Evolutionary conservation across 1,284 basidiomycete species (phyloP).

Genomic region (Puccinia horiana): DNA sequence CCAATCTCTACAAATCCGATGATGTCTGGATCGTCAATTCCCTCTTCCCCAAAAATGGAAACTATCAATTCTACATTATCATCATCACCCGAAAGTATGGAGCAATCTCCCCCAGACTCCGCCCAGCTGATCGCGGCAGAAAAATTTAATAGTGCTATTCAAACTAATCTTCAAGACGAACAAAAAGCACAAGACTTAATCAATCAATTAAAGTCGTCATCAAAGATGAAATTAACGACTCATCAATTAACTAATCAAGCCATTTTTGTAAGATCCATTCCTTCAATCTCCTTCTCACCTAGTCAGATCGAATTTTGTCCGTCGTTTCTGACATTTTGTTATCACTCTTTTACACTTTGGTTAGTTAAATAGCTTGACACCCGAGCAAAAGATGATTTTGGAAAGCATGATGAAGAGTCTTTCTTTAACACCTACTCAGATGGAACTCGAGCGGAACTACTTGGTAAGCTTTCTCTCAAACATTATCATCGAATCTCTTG

Average conservation of each 20-base stretch:
- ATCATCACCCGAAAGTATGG: not conserved
- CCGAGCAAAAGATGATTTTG: slow-evolving; percentile 41
- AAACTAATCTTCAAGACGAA: not conserved
- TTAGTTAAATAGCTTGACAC: slow-evolving; percentile 35
- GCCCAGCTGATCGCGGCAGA: not conserved
- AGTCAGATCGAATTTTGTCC: not conserved
- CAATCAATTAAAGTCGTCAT: not conserved
- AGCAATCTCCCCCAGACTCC: not conserved
- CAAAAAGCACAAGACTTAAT: not conserved
- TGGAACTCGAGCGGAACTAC: slow-evolving; percentile 15
- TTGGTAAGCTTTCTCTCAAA: not conserved
- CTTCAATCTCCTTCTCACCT: not conserved
- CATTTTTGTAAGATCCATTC: not conserved
- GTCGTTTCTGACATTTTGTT: not conserved
- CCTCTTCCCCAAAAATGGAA: not conserved
- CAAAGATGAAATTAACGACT: not conserved
- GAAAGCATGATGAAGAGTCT: slow-evolving; percentile 32
- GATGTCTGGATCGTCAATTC: not conserved
- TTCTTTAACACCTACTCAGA: slow-evolving; percentile 12
- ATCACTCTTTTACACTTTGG: not conserved
- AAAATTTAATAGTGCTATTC: slow-evolving; percentile 1
- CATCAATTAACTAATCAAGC: slow-evolving; percentile 18
- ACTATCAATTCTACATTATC: not conserved
- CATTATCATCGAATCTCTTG: not conserved
- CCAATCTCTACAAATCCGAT: not conserved